Percentiles rank a stretch among this genome's conserved stretches.
Evolutionary conservation across 192 early-diverging fungal species (phyloP).

Genomic region (Coemansia reversa): DNA sequence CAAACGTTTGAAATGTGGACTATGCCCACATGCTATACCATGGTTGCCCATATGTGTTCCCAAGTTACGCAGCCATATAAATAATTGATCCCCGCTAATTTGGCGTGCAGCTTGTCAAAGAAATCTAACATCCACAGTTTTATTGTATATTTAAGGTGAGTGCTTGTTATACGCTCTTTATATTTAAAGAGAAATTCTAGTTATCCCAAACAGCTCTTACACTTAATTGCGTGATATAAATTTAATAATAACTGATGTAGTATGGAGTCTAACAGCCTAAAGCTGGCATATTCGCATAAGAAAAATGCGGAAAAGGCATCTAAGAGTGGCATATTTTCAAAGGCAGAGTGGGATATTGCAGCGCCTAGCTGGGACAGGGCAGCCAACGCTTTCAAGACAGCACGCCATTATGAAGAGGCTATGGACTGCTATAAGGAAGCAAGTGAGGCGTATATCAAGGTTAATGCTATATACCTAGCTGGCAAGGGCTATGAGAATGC

Average conservation of each 20-base stretch:
- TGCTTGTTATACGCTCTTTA: too few species aligned
- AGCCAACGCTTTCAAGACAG: slow-evolving; percentile 39
- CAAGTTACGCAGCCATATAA: too few species aligned
- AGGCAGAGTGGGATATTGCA: slow-evolving; percentile 49
- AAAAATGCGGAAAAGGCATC: slow-evolving; percentile 52
- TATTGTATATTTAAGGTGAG: too few species aligned
- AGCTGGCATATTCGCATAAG: slow-evolving; percentile 33
- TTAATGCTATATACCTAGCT: slow-evolving; percentile 37
- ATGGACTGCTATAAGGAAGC: slow-evolving; percentile 36
- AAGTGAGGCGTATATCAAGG: slow-evolving; percentile 38
- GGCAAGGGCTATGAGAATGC: slow-evolving; percentile 41
- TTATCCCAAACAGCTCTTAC: too few species aligned
- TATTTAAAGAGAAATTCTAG: too few species aligned
- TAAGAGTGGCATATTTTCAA: slow-evolving; percentile 48
- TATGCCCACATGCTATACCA: too few species aligned
- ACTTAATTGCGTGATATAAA: too few species aligned
- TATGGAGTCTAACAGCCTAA: slow-evolving; percentile 36
- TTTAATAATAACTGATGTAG: background rate
- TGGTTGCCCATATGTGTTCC: too few species aligned
- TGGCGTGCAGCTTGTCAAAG: too few species aligned
- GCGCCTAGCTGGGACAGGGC: slow-evolving; percentile 48
- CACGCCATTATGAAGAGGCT: slow-evolving; percentile 36
- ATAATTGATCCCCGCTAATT: too few species aligned
- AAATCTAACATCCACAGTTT: too few species aligned
- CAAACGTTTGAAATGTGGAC: too few species aligned